phyloP scores from a whole-genome alignment of 2,329 filamentous ascomycete genomes.

The Epichloe brachyelytri region DNA sequence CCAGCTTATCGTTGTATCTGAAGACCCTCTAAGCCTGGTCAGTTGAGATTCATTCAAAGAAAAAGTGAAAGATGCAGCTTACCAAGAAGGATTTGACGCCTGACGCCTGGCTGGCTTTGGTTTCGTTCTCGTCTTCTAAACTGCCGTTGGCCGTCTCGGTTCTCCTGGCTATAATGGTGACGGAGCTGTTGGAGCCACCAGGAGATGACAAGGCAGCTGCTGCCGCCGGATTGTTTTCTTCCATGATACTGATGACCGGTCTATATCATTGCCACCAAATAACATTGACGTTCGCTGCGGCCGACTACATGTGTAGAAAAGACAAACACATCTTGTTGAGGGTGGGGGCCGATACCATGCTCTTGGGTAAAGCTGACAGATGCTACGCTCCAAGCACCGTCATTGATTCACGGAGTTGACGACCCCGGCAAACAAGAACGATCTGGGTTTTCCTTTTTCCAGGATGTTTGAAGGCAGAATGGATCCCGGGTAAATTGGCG shows the following conservation, averaged over 20 bases:
- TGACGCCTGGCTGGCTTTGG: slow-evolving; percentile 9
- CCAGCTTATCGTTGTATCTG: slow-evolving; percentile 23
- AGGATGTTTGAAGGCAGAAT: not conserved
- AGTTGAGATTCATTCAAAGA: not conserved
- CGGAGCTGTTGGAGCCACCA: not conserved
- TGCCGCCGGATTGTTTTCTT: not conserved
- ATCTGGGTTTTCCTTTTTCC: not conserved
- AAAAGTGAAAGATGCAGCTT: not conserved
- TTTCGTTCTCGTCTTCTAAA: not conserved
- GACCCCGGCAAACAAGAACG: too few relatives aligned
- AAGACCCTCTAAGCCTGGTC: slow-evolving; percentile 20
- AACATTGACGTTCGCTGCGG: not conserved
- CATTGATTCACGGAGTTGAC: too few relatives aligned
- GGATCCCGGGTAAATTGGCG: too few relatives aligned
- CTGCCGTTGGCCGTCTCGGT: not conserved
- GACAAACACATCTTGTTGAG: not conserved
- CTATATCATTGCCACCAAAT: not conserved
- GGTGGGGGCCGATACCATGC: not conserved
- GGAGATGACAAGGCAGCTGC: not conserved
- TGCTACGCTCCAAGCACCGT: not conserved
- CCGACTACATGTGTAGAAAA: not conserved
- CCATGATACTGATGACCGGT: not conserved
- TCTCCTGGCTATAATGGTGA: not conserved
- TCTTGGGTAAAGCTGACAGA: not conserved
- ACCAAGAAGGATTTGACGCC: slow-evolving; percentile 17